phyloP scores from a whole-genome alignment of 176 grass and related monocot species.

The Dactylis glomerata region DNA sequence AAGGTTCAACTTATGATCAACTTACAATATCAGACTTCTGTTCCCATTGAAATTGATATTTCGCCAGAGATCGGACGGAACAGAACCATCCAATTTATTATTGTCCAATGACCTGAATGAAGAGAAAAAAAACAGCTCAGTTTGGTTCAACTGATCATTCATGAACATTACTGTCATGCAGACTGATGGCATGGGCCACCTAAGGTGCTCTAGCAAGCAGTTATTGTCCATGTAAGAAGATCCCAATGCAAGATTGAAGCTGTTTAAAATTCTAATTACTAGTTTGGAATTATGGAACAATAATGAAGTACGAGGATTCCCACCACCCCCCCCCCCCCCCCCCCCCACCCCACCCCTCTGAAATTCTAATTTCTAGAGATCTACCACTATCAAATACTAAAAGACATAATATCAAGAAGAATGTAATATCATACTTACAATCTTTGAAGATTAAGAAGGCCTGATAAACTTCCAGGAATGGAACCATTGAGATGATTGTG shows the following conservation, averaged over 20 bases:
- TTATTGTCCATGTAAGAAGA: neutral
- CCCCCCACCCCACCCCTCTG: no score
- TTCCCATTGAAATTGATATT: constrained; percentile 56
- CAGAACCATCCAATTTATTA: constrained; percentile 53
- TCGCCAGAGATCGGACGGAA: constrained; percentile 66
- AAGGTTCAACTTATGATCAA: neutral
- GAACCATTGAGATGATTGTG: constrained; percentile 57
- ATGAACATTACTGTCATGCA: neutral
- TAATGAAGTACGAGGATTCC: neutral
- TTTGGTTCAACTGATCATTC: constrained; percentile 10
- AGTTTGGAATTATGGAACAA: neutral
- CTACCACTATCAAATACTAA: neutral
- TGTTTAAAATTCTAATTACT: neutral
- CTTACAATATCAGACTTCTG: constrained; percentile 61
- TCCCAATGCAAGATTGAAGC: no score
- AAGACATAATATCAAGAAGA: constrained; percentile 10
- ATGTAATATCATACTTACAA: constrained; percentile 41
- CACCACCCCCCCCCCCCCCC: no score
- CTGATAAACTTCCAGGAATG: constrained; percentile 59
- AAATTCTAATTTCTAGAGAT: neutral
- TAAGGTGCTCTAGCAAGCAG: neutral
- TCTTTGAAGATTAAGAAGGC: constrained; percentile 63
- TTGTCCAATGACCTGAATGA: constrained; percentile 62
- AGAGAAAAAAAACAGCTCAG: neutral
- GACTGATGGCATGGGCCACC: neutral